Evolutionary conservation across 306 rosid genomes (phyloP), one percentile per base, ranked within the genome.

Genomic region (Ceratonia siliqua): DNA sequence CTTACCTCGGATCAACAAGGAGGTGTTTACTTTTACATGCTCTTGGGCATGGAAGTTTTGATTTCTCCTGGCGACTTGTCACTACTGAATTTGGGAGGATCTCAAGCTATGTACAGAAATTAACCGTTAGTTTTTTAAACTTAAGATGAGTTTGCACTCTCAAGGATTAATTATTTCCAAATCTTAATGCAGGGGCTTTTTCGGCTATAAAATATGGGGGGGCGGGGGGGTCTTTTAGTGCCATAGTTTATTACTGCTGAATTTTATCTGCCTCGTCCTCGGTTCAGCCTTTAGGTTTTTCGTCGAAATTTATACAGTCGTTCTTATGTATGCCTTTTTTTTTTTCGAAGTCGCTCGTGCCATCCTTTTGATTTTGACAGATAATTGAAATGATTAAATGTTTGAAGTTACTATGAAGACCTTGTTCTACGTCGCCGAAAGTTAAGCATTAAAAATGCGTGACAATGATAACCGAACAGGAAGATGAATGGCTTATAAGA

Each of bases 1-100:
- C 68, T 10, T 15, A 5, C 32, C 42, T 62, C 25, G 1, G 2
- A 41, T 59, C 39, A 15, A 46, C 7, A 14, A 20, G n/a, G 30
- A 4, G 58, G 54, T 62, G 46, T 35, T 35, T 28, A 54, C 54
- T 27, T 49, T 57, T 18, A 22, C 49, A 15, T 4, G 25, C 61
- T 18, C 70, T 48, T 61, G 61, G 72, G 58, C 53, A 1, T n/a
- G 41, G 57, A 30, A 56, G 30, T 15, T 30, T 78, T 55, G 1
- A 39, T 27, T 18, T 21, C 25, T 17, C 25, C 6, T 12, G 30
- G 30, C 45, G 17, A 48, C 28, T 59, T 30, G 43, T 28, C 12
- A 28, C 32, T 27, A n/a, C 5, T 48, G 61, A 30, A 6, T 30
- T 5, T 39, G 30, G 32, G 20, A 75, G 64, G 54, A 75, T 75